Evolutionary conservation across 139 green algal genomes (phyloP).

Genomic region (Chlorella sp.): DNA sequence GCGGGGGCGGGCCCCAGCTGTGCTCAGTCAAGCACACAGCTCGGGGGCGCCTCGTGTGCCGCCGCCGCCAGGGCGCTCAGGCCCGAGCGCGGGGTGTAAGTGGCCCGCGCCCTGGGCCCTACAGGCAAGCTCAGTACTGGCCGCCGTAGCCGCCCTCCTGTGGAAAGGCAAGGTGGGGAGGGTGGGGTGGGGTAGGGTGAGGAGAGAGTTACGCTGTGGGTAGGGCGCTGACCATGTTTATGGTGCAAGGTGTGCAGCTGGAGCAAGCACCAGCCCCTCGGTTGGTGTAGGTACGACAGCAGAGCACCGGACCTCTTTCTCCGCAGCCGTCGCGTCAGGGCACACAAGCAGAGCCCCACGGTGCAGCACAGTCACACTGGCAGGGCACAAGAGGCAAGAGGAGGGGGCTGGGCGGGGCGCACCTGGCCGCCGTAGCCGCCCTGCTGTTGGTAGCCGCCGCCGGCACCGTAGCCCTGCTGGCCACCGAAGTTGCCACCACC

Average conservation of each 20-base stretch:
- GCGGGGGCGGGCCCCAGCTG: neutral
- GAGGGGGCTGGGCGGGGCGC: neutral
- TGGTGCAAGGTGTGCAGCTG: too few relatives aligned
- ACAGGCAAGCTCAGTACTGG: conserved; percentile 19
- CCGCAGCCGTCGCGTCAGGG: too few relatives aligned
- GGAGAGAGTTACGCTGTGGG: too few relatives aligned
- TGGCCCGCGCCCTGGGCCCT: neutral
- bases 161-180: neutral
- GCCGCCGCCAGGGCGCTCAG: neutral
- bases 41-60: neutral
- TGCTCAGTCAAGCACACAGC: too few relatives aligned
- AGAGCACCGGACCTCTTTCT: too few relatives aligned
- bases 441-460: conserved; percentile 23
- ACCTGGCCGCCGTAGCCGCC: conserved; percentile 32
- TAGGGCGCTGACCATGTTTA: too few relatives aligned
- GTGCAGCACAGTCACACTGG: neutral
- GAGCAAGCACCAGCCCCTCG: too few relatives aligned
- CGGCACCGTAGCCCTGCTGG: conserved; percentile 21
- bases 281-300: too few relatives aligned
- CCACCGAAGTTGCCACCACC: conserved; percentile 42
- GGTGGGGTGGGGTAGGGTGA: neutral
- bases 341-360: too few relatives aligned
- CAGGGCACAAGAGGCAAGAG: neutral
- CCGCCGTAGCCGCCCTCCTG: conserved; percentile 29
- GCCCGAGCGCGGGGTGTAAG: neutral